phyloP scores from a whole-genome alignment of 2,329 filamentous ascomycete genomes.

The Botryotinia globosa region DNA sequence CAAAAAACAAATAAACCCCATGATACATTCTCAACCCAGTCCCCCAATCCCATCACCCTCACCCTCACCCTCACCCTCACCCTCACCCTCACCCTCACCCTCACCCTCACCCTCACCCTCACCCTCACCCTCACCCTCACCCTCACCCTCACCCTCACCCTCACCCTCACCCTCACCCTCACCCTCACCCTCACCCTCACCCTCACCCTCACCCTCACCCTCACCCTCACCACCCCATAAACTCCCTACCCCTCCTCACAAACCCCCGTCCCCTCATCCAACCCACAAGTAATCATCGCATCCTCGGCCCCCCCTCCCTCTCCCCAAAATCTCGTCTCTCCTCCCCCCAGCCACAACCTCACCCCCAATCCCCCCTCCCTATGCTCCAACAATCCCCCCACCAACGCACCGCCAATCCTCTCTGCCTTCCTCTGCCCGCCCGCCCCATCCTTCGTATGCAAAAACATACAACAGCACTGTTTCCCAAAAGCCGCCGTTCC shows the following conservation, averaged over 20 bases:
- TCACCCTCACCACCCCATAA: neutral
- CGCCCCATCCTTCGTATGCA: neutral
- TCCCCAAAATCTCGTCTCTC: neutral
- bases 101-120: neutral
- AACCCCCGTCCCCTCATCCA: conserved; percentile 8
- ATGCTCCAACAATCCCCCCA: neutral
- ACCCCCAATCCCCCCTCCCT: neutral
- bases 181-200: neutral
- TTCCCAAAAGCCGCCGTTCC: neutral
- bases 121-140: neutral
- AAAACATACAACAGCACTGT: conserved; percentile 6
- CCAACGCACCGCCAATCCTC: neutral
- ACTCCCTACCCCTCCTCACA: neutral
- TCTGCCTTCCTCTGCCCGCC: neutral
- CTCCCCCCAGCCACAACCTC: neutral
- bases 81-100: neutral
- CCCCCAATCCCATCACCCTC: neutral
- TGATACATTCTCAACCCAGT: neutral
- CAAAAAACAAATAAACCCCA: neutral
- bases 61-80: neutral
- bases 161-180: neutral
- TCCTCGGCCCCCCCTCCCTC: neutral
- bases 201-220: too few species aligned
- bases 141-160: neutral
- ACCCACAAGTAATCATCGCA: conserved; percentile 11